Evolutionary conservation across 306 rosid genomes (phyloP), one percentile per base, ranked within the genome.

Genomic region (Prinsepia uniflora): DNA sequence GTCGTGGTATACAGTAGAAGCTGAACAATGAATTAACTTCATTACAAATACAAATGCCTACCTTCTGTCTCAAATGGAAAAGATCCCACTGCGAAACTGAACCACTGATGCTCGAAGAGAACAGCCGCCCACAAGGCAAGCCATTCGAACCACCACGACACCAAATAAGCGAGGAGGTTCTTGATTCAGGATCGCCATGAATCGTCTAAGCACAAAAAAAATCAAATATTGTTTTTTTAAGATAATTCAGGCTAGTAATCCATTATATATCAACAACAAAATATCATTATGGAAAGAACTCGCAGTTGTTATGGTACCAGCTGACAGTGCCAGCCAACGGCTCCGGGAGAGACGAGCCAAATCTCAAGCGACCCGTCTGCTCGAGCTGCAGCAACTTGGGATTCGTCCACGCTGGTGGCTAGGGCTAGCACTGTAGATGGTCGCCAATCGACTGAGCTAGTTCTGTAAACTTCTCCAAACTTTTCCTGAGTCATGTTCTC

Each of bases 301-400:
- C 0, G 65, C 13, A 12, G 44, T 5, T 18, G 62, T 3, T 10
- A 47, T 22, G 1, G 70, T 88, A 92, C 98, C 89, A 93, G 77
- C 79, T 90, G 97, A 82, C 92, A 87, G 92, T 95, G 99, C 99
- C 99, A 95, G 24, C 96, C 96, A 1, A 89, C 92, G 44, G 97
- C 81, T 42, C 95, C 96, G 6, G 99, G 93, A 60, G 97, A 95
- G 46, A 95, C 99, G n/a, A 91, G 92, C 99, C 99, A 95, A 76
- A 95, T 76, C 85, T 95, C 99, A 7, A 95, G 77, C 7, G 97
- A 87, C 36, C 92, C 97, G 20, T 94, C 99, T 70, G 87, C 87
- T 10, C 99, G 96, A 13, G 95, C 94, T 0, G 95, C 99, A 49
- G 99, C 99, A 9, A 94, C 91, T 45, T 88, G 96, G 9, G 81